These are phyloP conservation scores for Ophiostoma sp. DNA, from an alignment of 2,329 filamentous ascomycete genomes.

Conservation along the genomic window DNA sequence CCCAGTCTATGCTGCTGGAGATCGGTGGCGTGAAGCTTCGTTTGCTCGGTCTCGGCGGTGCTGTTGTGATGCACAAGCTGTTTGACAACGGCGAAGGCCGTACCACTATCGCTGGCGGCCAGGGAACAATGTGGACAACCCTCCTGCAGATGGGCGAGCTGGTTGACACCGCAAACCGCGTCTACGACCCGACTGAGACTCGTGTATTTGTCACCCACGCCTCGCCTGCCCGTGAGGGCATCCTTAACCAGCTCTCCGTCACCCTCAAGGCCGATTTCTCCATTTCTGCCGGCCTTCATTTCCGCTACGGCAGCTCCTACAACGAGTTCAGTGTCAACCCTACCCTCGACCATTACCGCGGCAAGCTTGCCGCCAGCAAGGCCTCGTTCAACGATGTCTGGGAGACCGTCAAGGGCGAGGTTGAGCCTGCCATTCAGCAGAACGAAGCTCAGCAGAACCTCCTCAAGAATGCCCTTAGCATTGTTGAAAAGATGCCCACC, in stretches of 20 bases:
- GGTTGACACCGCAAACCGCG: slow-evolving; percentile 94
- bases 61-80: slow-evolving; percentile 99
- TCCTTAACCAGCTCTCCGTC: slow-evolving; percentile 95
- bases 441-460: slow-evolving; percentile 93
- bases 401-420: slow-evolving; percentile 96
- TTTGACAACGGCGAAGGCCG: slow-evolving; percentile 98
- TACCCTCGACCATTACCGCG: slow-evolving; percentile 94
- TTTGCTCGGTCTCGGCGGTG: slow-evolving; percentile 85
- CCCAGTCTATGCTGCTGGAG: slow-evolving; percentile 90
- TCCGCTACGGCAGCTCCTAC: slow-evolving; percentile 98
- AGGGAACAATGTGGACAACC: slow-evolving; percentile 99
- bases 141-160: slow-evolving; percentile 96
- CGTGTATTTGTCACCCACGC: slow-evolving; percentile 95
- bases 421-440: slow-evolving; percentile 86
- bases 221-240: slow-evolving; percentile 90
- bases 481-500: slow-evolving; percentile 97
- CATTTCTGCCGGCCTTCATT: slow-evolving; percentile 93
- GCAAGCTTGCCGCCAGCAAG: slow-evolving; percentile 95
- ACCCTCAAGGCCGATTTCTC: slow-evolving; percentile 98
- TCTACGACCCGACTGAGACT: slow-evolving; percentile 97
- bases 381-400: slow-evolving; percentile 98
- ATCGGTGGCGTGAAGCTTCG: slow-evolving; percentile 93
- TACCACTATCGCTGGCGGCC: slow-evolving; percentile 95
- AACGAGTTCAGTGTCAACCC: slow-evolving; percentile 99
- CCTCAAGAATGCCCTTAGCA: slow-evolving; percentile 80